Percentiles rank a stretch among this genome's conserved stretches.
Conservation (phyloP, 2,329 filamentous ascomycete genomes). For the Pleoardoris graminearum region DNA sequence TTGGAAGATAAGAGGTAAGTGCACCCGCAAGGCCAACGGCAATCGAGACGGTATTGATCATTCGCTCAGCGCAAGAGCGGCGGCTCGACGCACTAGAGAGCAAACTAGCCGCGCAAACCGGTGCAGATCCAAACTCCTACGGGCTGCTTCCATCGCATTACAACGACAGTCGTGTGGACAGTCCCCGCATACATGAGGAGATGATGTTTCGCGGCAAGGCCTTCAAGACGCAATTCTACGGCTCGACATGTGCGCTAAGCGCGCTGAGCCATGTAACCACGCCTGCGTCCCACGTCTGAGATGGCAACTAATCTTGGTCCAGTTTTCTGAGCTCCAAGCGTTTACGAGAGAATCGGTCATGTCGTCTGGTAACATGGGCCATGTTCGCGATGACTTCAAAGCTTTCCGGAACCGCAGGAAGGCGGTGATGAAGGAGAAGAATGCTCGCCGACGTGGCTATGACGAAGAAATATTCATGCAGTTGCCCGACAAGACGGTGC, state of each 20-base stretch:
- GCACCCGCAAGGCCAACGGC: neutral
- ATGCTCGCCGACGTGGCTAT: conserved; percentile 16
- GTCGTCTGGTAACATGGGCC: conserved; percentile 34
- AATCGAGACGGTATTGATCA: neutral
- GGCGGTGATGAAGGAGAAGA: conserved; percentile 26
- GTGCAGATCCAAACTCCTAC: conserved; percentile 11
- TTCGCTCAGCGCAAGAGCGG: conserved; percentile 27
- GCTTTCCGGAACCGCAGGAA: conserved; percentile 37
- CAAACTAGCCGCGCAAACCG: conserved; percentile 30
- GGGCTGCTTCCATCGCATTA: conserved; percentile 17
- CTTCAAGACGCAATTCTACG: conserved; percentile 53
- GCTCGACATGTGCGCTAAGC: conserved; percentile 47
- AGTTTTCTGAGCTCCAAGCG: conserved; percentile 43
- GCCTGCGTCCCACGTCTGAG: neutral
- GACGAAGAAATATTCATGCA: conserved; percentile 43
- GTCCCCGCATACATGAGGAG: conserved; percentile 36
- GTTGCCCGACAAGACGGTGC: conserved; percentile 41
- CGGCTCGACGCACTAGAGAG: conserved; percentile 38
- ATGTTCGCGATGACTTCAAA: conserved; percentile 40
- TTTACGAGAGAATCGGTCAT: conserved; percentile 40
- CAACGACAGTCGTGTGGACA: conserved; percentile 16
- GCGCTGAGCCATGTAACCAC: conserved; percentile 37
- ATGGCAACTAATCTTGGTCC: conserved; percentile 11
- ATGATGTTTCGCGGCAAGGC: conserved; percentile 49
- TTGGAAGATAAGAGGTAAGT: conserved; percentile 28